Percentiles rank a stretch among this genome's conserved stretches.
These are phyloP conservation scores for Aurantiochytrium sp. DNA, from an alignment of 108 stramenopile species.

Conservation along the genomic window DNA sequence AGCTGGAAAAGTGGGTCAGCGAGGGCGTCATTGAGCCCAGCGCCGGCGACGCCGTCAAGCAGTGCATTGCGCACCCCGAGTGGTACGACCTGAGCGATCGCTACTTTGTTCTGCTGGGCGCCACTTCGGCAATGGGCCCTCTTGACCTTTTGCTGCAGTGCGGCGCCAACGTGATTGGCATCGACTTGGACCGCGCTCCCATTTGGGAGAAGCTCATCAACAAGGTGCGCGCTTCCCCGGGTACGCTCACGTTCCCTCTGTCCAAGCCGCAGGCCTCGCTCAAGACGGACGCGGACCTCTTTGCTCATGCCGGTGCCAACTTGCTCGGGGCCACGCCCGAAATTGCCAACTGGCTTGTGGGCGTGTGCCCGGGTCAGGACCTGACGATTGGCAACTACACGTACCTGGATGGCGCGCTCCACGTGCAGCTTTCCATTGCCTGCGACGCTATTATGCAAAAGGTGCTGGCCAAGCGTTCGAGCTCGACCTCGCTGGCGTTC, in stretches of 20 bases:
- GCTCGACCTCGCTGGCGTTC: constrained; percentile 69
- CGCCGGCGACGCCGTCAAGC: constrained; percentile 80
- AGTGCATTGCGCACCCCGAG: constrained; percentile 67
- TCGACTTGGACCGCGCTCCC: constrained; percentile 79
- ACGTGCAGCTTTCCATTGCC: constrained; percentile 87
- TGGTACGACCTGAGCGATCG: constrained; percentile 72
- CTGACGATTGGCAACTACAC: constrained; percentile 87
- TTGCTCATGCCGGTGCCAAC: constrained; percentile 72
- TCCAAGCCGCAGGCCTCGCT: constrained; percentile 45
- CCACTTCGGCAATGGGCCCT: constrained; percentile 97
- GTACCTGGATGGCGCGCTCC: constrained; percentile 89
- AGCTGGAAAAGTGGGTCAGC: constrained; percentile 79
- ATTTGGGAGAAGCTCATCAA: constrained; percentile 84
- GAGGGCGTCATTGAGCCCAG: constrained; percentile 89
- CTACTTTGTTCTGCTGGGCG: constrained; percentile 92
- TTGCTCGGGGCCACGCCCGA: constrained; percentile 83
- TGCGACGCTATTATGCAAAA: constrained; percentile 66
- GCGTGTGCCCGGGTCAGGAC: constrained; percentile 65
- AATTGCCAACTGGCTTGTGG: constrained; percentile 85
- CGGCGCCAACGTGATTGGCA: constrained; percentile 86
- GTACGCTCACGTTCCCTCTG: constrained; percentile 86
- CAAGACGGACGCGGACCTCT: constrained; percentile 61
- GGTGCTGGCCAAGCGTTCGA: constrained; percentile 47
- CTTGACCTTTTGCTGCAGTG: constrained; percentile 75
- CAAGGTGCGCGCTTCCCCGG: constrained; percentile 65